phyloP scores from a whole-genome alignment of 768 basidiomycete species.

The Boletus tomentosulus region DNA sequence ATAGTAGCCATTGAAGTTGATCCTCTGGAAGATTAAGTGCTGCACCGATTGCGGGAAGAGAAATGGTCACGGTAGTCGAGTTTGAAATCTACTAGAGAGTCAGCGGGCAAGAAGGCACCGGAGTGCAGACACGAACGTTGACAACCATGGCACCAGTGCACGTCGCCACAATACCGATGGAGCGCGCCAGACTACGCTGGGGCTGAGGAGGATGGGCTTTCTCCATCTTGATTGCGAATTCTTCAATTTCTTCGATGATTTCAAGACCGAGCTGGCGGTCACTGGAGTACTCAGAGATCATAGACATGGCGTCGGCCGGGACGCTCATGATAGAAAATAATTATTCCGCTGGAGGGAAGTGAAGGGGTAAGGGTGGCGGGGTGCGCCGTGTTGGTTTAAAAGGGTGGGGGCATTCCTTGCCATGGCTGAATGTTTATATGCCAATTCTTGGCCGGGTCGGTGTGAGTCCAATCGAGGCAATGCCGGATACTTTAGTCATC shows the following conservation, averaged over 20 bases:
- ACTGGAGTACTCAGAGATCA: too few species aligned
- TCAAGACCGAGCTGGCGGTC: constrained; percentile 13
- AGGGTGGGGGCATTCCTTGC: not conserved
- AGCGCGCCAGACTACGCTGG: constrained; percentile 23
- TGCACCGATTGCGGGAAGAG: constrained; percentile 48
- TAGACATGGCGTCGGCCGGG: constrained; percentile 7
- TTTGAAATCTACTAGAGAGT: constrained; percentile 27
- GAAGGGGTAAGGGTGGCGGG: not conserved
- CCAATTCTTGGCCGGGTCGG: not conserved
- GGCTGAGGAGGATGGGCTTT: not conserved
- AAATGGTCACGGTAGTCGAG: constrained; percentile 45
- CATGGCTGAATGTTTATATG: constrained; percentile 18
- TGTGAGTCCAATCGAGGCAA: not conserved
- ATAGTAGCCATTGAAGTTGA: constrained; percentile 62
- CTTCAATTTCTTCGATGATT: not conserved
- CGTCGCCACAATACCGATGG: constrained; percentile 31
- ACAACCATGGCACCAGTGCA: constrained; percentile 40
- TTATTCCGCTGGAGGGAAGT: constrained; percentile 2
- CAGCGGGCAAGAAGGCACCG: not conserved
- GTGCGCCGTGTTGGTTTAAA: not conserved
- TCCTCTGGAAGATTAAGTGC: constrained; percentile 47
- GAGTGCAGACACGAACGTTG: constrained; percentile 25
- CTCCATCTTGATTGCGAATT: constrained; percentile 8
- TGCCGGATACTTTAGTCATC: not conserved
- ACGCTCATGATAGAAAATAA: constrained; percentile 6